Base-by-base conservation (phyloP, 345 rosid species). In the Bruguiera gymnorhiza region DNA sequence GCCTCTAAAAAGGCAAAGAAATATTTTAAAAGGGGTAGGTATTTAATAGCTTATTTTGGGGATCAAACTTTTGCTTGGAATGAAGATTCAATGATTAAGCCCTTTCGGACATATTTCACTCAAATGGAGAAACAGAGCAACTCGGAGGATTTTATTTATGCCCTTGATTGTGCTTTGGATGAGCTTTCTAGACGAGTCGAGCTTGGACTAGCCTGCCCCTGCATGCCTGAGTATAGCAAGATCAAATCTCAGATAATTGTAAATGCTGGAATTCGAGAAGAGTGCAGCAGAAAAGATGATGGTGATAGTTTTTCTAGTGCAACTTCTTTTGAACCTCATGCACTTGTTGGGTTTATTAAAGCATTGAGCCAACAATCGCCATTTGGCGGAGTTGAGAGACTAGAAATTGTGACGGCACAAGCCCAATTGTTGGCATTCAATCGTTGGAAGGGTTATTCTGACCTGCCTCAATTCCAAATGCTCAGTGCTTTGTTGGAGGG, bases 11-110 rank as follows among this genome's bases (percentile, higher is more conserved):
- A 79, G 78, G 95, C 96, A 1, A 80, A 75, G 72, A 83, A 87
- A 80, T 67, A 90, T 69, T 85, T 74, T 67, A 89, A 81, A 76
- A 88, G 80, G 79, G 84, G 79, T 8, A 62, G 81, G 51, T 78
- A 69, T 70, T 79, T 91, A 68, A 75, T 93, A 30, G 89, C 87
- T 2, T 89, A 87, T 73, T 88, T 88, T 65, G 92, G 94, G 73
- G 94, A 93, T 73, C 86, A 77, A 63, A 77, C 91, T 3, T 87
- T 82, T 81, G 92, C 92, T 66, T 89, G 93, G 93, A 87, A 86
- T 39, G 91, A 86, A 27, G 84, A 74, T 20, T 78, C 88, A 23
- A 71, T 57, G 69, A 61, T 93, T 67, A 93, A 89, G 81, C 94
- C 89, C 43, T 89, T 93, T 34, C 73, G 78, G 16, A 70, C 74